Conservation (phyloP, 805 yeast species). For the Lipomyces kockii region DNA sequence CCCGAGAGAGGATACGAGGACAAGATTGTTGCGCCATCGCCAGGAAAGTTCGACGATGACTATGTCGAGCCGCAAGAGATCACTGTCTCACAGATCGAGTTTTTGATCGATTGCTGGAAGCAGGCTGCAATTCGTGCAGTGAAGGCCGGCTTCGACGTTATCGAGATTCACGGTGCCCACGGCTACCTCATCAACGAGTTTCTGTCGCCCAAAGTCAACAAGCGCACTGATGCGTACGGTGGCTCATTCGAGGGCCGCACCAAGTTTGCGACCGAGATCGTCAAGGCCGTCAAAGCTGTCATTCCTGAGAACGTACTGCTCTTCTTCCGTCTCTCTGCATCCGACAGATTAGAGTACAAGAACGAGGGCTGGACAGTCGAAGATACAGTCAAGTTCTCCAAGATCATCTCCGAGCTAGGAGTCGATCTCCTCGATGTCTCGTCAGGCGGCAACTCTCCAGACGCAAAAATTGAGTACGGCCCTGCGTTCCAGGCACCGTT, state of each 20-base stretch:
- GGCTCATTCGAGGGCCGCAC: constrained; percentile 64
- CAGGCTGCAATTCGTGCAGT: constrained; percentile 57
- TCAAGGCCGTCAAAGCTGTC: constrained; percentile 51
- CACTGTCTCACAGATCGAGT: constrained; percentile 48
- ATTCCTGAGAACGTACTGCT: constrained; percentile 53
- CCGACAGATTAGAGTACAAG: constrained; percentile 46
- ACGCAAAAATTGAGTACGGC: constrained; percentile 43
- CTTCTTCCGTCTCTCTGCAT: constrained; percentile 54
- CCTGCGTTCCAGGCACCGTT: constrained; percentile 49
- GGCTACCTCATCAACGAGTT: constrained; percentile 62
- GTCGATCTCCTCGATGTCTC: constrained; percentile 61
- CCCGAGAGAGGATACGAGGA: constrained; percentile 42
- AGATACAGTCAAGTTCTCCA: constrained; percentile 47
- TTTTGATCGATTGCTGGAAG: constrained; percentile 51
- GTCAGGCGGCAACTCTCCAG: constrained; percentile 55
- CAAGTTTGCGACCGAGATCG: constrained; percentile 54
- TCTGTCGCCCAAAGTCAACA: constrained; percentile 53
- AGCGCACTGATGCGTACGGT: constrained; percentile 66
- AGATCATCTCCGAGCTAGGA: constrained; percentile 41
- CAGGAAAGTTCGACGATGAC: constrained; percentile 43
- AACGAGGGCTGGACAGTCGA: constrained; percentile 50
- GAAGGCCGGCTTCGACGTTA: constrained; percentile 63
- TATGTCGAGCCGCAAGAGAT: constrained; percentile 49
- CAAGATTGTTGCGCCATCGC: constrained; percentile 54
- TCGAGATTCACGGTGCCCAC: constrained; percentile 69